Base-by-base conservation (phyloP, 108 stramenopile species). In the Skeletonema costatum region DNA sequence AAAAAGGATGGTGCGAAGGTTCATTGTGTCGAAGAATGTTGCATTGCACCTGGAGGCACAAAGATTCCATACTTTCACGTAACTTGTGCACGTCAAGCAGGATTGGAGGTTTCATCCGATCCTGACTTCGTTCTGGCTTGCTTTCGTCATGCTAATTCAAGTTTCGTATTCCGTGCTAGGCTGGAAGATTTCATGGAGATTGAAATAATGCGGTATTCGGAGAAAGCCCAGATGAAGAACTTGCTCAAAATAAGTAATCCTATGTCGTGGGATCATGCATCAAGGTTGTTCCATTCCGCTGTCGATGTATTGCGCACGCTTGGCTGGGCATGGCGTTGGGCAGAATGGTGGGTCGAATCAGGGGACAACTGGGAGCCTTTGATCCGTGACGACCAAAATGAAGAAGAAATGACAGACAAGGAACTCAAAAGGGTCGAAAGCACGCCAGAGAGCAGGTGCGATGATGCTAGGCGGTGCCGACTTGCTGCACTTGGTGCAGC, bases 281-380 rank as follows among this genome's bases (percentile, higher is more conserved):
- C 87, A 14, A 70, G 74, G 19, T 69, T 91, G 17, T 65, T 90
- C 58, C 88, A 92, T 78, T 66, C 80, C 14, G 87, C 92, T 17
- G 88, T 93, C 12, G 42, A 42, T 35, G 88, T 94, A 4, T 72
- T 94, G 80, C 66, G 81, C 19, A 81, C 74, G 16, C 73, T 96
- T 29, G 91, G 95, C 16, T 96, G 95, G 95, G 93, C 93, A 12
- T 96, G 95, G 95, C 77, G 93, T 59, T 96, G 95, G 95, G 86
- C 93, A 17, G 92, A 94, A 64, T 93, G 88, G 83, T 96, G 95
- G 95, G 95, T 96, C 8, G 84, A 85, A 31, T 72, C 72, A 59
- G 93, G 90, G 32, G 89, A 88, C 38, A 89, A 79, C 39, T 93
- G 90, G 93, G 95, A 93, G 56, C 92, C 90, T 5, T 72, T 96